A percentile compares a stretch with the other conserved stretches of the same genome.
Evolutionary conservation across 2,329 filamentous ascomycete species (phyloP).

Genomic region (Fusarium sp.): DNA sequence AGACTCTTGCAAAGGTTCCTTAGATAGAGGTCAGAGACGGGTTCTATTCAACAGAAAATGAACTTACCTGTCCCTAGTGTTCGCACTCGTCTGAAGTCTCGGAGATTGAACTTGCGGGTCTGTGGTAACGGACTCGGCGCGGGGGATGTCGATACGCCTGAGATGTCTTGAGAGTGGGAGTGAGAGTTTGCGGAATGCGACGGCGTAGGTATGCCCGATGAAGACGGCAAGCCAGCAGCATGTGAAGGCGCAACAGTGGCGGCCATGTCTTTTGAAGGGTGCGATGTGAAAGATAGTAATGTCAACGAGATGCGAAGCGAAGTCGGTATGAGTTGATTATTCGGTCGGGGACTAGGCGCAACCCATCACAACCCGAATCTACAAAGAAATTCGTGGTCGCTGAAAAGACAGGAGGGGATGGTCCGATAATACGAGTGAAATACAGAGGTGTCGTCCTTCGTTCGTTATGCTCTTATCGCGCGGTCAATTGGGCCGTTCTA

Average conservation of each 20-base stretch:
- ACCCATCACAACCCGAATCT: slow-evolving; percentile 29
- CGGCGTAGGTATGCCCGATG: slow-evolving; percentile 40
- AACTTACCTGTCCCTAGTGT: slow-evolving; percentile 79
- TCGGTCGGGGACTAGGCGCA: slow-evolving; percentile 25
- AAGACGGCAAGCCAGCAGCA: slow-evolving; percentile 43
- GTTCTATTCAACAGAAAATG: background rate
- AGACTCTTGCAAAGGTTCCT: slow-evolving; percentile 87
- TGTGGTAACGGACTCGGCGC: slow-evolving; percentile 43
- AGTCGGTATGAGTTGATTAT: slow-evolving; percentile 21
- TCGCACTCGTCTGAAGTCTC: slow-evolving; percentile 78
- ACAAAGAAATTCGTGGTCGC: slow-evolving; percentile 3
- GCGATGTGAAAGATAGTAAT: background rate
- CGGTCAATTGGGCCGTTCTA: slow-evolving; percentile 32
- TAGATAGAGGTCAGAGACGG: slow-evolving; percentile 13
- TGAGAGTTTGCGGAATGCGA: slow-evolving; percentile 36
- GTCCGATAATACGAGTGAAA: slow-evolving; percentile 3
- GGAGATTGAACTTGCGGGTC: slow-evolving; percentile 49
- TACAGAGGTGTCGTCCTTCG: slow-evolving; percentile 7
- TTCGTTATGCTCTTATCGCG: slow-evolving; percentile 30
- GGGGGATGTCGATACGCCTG: slow-evolving; percentile 18
- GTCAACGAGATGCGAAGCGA: slow-evolving; percentile 1
- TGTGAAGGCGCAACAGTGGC: slow-evolving; percentile 51
- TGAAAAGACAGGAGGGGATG: background rate
- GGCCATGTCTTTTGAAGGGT: slow-evolving; percentile 42
- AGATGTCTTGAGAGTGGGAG: slow-evolving; percentile 34